A percentile compares a stretch with the other conserved stretches of the same genome.
phyloP scores from a whole-genome alignment of 2,329 filamentous ascomycete genomes.

The Sporothrix variecibatus region DNA sequence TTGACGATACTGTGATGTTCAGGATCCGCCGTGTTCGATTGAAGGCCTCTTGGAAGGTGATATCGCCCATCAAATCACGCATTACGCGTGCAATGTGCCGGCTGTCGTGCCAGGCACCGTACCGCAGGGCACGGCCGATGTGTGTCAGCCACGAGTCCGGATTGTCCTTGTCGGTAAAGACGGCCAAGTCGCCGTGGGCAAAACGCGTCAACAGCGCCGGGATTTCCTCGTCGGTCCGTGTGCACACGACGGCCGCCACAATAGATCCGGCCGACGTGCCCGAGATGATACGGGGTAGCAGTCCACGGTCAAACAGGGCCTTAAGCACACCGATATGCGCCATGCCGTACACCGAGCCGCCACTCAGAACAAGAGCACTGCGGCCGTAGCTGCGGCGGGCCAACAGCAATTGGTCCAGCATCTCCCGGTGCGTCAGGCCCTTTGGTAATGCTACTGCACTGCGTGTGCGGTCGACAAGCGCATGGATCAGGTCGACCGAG shows the following conservation, averaged over 20 bases:
- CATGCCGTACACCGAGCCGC: conserved; percentile 89
- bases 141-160: conserved; percentile 68
- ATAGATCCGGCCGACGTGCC: conserved; percentile 87
- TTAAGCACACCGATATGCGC: conserved; percentile 88
- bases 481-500: conserved; percentile 71
- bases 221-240: conserved; percentile 75
- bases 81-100: conserved; percentile 79
- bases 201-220: conserved; percentile 69
- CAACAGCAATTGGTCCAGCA: conserved; percentile 69
- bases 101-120: conserved; percentile 83
- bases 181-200: conserved; percentile 75
- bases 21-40: conserved; percentile 89
- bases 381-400: conserved; percentile 81
- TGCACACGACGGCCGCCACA: conserved; percentile 77
- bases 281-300: conserved; percentile 84
- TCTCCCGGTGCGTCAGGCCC: conserved; percentile 58
- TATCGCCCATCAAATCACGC: conserved; percentile 76
- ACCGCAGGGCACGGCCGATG: conserved; percentile 72
- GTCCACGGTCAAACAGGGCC: conserved; percentile 69
- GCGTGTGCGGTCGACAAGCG: conserved; percentile 61
- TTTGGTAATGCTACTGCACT: conserved; percentile 51
- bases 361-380: conserved; percentile 78
- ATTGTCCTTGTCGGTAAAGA: conserved; percentile 67
- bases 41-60: conserved; percentile 95
- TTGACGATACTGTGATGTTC: conserved; percentile 91